Evolutionary conservation across 192 early-diverging fungal genomes (phyloP).

Genomic region (Phlyctochytrium bullatum): DNA sequence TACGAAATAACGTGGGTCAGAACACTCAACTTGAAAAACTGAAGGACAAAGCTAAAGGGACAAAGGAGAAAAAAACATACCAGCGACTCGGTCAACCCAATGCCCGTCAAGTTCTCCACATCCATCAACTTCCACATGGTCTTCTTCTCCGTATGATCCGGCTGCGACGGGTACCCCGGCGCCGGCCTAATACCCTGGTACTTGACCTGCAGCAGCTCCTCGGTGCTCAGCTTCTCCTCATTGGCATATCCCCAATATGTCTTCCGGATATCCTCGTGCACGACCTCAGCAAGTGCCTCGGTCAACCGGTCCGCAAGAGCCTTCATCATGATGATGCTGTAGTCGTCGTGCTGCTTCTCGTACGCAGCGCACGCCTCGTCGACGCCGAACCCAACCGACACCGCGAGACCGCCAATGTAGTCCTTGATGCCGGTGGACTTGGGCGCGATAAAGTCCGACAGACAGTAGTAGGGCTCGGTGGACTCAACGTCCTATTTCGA

Average conservation of each 20-base stretch:
- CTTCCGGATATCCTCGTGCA: conserved; percentile 88
- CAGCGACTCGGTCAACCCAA: conserved; percentile 86
- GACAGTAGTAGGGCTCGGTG: conserved; percentile 79
- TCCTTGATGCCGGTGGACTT: conserved; percentile 70
- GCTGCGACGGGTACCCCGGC: conserved; percentile 92
- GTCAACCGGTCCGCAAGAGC: conserved; percentile 91
- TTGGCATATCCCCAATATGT: conserved; percentile 86
- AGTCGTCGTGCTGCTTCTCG: conserved; percentile 83
- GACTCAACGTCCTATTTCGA: conserved; percentile 74
- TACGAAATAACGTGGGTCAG: no score
- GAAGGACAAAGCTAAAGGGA: background rate
- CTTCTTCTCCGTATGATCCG: conserved; percentile 91
- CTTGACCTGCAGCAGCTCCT: conserved; percentile 85
- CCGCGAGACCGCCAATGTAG: conserved; percentile 89
- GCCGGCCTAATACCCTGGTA: conserved; percentile 96
- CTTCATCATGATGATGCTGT: conserved; percentile 91
- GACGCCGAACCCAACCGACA: conserved; percentile 85
- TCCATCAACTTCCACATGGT: conserved; percentile 91
- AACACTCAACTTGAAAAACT: background rate
- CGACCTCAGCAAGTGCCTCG: conserved; percentile 85
- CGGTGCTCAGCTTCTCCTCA: conserved; percentile 70
- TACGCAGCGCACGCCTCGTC: conserved; percentile 83
- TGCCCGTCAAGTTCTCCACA: conserved; percentile 76
- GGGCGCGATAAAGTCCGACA: conserved; percentile 92
- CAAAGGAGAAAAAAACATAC: conserved; percentile 17